Evolutionary conservation across 1,284 basidiomycete genomes (phyloP).

Genomic region (Leccinum brunneo-olivaceum): DNA sequence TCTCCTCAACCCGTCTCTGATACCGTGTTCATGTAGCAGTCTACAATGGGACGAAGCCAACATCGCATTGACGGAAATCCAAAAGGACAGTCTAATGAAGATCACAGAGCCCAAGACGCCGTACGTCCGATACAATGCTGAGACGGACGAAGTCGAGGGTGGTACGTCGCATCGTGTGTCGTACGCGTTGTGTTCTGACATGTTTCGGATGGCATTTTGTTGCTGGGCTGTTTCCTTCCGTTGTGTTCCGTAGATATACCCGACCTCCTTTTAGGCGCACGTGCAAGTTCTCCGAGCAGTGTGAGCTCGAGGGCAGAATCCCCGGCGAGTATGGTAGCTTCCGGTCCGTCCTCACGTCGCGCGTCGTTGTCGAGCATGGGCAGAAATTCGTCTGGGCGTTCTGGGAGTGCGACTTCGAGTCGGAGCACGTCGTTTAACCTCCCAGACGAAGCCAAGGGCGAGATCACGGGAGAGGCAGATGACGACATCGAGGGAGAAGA

Average conservation of each 20-base stretch:
- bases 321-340: slow-evolving; percentile 44
- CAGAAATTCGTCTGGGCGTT: slow-evolving; percentile 44
- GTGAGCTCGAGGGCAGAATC: slow-evolving; percentile 36
- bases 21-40: slow-evolving; percentile 31
- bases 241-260: slow-evolving; percentile 55
- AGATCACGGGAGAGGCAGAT: slow-evolving; percentile 47
- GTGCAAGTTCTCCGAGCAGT: slow-evolving; percentile 29
- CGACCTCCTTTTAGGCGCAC: slow-evolving; percentile 46
- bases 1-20: slow-evolving; percentile 1
- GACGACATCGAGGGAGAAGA: slow-evolving; percentile 74
- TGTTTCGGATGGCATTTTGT: too few species aligned
- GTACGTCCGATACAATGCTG: slow-evolving; percentile 84
- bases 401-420: slow-evolving; percentile 60
- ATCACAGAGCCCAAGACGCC: slow-evolving; percentile 97
- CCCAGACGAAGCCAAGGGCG: slow-evolving; percentile 58
- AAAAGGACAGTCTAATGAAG: slow-evolving; percentile 93
- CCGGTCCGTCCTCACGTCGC: slow-evolving; percentile 69
- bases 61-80: slow-evolving; percentile 81
- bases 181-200: too few species aligned
- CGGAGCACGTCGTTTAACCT: slow-evolving; percentile 80
- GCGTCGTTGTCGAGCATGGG: slow-evolving; percentile 70
- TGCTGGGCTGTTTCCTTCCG: too few species aligned
- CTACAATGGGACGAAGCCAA: slow-evolving; percentile 93
- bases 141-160: slow-evolving; percentile 76
- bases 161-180: slow-evolving; percentile 35